Evolutionary conservation across 768 basidiomycete genomes (phyloP), one percentile per base, ranked within the genome.

Genomic region (Rossbeevera mucosa): DNA sequence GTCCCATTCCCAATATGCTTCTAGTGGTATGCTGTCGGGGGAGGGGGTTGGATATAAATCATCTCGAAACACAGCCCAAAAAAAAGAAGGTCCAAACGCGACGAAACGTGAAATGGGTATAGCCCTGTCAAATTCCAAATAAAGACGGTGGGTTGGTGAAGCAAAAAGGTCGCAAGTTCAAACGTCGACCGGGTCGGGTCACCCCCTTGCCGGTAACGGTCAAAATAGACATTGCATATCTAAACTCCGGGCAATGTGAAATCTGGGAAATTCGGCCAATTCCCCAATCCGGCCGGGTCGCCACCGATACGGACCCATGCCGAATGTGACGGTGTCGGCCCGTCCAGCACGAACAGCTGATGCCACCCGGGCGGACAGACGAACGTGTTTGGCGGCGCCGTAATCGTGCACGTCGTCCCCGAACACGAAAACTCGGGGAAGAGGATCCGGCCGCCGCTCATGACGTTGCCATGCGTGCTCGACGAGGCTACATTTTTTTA

Each of bases 321-420:
- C 18, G 87, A 86, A 56, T 82, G 78, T 21, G 85, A 88, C 3
- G 90, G 89, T 4, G 87, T 88, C 24, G 86, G 83, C 0, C 87
- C 87, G 47, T 90, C 87, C 25, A 91, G 72, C 44, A 91, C 74
- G 63, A 85, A 91, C 8, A 91, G 61, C 64, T 86, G 84, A 51
- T 83, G 80, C 83, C 88, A 91, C 5, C 82, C 85, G 0, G 89
- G 89, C 14, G 89, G 87, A n/a, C 79, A 80, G 9, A 91, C 72
- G 56, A 72, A 72, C 9, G 79, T 70, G 59, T 88, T 83, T 0
- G 88, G 88, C 7, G 89, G 90, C 0, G 88, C 85, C 11, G 80
- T 80, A 60, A 96, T 85, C 8, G 83, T 85, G 61, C 93, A 86
- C 1, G 79, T 81, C 45, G 78, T 84, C n/a, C 85, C 89, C 2